phyloP scores from a whole-genome alignment of 148 eudicot species.

The Amaranthus palmeri region DNA sequence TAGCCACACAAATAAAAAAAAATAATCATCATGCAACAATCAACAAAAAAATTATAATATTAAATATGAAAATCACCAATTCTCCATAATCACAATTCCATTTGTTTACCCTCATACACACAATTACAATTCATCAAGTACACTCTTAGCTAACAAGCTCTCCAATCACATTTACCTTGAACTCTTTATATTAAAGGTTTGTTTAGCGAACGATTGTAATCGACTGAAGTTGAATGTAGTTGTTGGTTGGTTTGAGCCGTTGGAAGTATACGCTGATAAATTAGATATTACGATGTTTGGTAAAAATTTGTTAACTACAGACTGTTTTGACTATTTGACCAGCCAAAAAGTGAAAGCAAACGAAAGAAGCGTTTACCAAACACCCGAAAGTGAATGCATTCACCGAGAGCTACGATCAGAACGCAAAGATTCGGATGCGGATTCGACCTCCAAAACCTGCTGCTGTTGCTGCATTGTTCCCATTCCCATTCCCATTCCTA shows the following conservation, averaged over 20 bases:
- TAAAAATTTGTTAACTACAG: too few relatives aligned
- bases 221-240: not conserved
- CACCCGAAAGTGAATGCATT: not conserved
- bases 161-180: not conserved
- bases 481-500: conserved; percentile 11
- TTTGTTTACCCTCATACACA: not conserved
- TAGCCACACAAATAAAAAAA: too few relatives aligned
- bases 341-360: too few relatives aligned
- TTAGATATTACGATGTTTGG: too few relatives aligned
- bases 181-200: too few relatives aligned
- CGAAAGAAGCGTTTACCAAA: too few relatives aligned
- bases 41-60: not conserved
- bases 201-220: too few relatives aligned
- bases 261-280: not conserved
- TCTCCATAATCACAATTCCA: not conserved
- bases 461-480: conserved; percentile 22
- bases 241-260: not conserved
- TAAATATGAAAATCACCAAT: not conserved
- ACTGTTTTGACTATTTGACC: too few relatives aligned
- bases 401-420: conserved; percentile 30
- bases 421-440: conserved; percentile 23
- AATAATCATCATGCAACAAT: not conserved
- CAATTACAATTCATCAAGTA: not conserved
- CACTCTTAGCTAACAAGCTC: conserved; percentile 1
- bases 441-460: conserved; percentile 30